A percentile compares a stretch with the other conserved stretches of the same genome.
phyloP scores from a whole-genome alignment of 1,139 yeast species.

The Debaryomycetaceae sp. region DNA sequence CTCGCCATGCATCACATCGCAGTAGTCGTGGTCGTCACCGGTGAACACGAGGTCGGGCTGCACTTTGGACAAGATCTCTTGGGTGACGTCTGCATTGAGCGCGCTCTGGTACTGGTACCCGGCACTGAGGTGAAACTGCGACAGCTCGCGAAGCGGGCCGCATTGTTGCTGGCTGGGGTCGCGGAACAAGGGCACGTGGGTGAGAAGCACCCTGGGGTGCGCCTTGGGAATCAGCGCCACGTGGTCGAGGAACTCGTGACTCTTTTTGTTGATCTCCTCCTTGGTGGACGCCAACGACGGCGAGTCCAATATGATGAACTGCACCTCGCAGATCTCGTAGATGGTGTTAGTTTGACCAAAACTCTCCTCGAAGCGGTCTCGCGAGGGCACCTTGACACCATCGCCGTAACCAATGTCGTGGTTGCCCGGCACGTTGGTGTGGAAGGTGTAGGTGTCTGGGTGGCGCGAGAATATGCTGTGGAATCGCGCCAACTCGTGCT shows the following conservation, averaged over 20 bases:
- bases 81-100: conserved; percentile 25
- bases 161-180: conserved; percentile 29
- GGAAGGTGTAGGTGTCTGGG: conserved; percentile 21
- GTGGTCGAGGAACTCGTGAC: conserved; percentile 28
- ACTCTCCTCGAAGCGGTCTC: conserved; percentile 31
- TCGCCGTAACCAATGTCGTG: conserved; percentile 57
- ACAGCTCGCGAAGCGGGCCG: conserved; percentile 42
- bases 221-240: conserved; percentile 12
- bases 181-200: conserved; percentile 49
- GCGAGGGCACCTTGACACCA: conserved; percentile 35
- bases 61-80: conserved; percentile 25
- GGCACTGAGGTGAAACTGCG: conserved; percentile 18
- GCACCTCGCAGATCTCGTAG: conserved; percentile 32
- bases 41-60: conserved; percentile 41
- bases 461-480: conserved; percentile 27
- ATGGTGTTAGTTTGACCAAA: conserved; percentile 41
- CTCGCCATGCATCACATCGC: conserved; percentile 39
- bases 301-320: conserved; percentile 43
- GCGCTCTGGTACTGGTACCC: conserved; percentile 57
- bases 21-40: conserved; percentile 57
- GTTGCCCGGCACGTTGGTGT: conserved; percentile 46
- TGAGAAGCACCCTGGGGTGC: conserved; percentile 35
- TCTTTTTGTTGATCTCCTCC: conserved; percentile 21
- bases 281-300: conserved; percentile 36
- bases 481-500: conserved; percentile 35